Base-by-base conservation (phyloP, 2,329 filamentous ascomycete species). In the Ascomycota sp. region DNA sequence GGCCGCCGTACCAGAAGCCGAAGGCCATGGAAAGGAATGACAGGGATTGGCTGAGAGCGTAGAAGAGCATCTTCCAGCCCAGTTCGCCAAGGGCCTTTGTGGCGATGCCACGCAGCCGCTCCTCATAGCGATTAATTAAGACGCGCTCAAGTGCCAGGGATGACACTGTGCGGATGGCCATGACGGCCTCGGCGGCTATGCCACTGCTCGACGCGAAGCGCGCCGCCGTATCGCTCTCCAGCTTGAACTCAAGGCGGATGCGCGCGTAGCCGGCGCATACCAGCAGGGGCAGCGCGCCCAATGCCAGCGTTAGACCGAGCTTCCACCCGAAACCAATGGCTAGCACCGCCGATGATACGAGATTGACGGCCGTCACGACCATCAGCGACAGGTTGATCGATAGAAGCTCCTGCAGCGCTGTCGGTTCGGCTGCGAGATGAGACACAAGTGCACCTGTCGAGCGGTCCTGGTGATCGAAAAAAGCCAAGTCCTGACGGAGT, bases 401-500 rank as follows among this genome's bases (percentile, higher is more conserved):
- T 23, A 66, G 44, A 0, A 69, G 45, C 32, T 66, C 62, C 30
- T 64, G 55, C 2, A 67, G 47, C 7, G 55, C 61, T 4, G 61
- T 55, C 1, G 56, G 53, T 33, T 57, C 52, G 0, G 47, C 41
- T 3, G 51, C 46, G 0, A 57, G 35, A 8, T 51, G 42, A 1
- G 51, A 49, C 0, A 53, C 53, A 2, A 59, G 44, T 1, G 54
- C 45, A 1, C 55, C 55, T 2, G 53, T 53, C 26, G 44, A 45
- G 23, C 56, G 51, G 5, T 46, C 41, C 0, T 48, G 42, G 7
- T 45, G 34, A 36, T 59, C 55, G 34, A 58, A 59, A 39, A 59
- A 60, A 8, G 50, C 36, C 43, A 71, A 63, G 34, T 69, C 61
- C 39, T 71, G 65, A 13, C 57, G 53, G 5, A 72, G 50, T 2